Evolutionary conservation across 1,284 basidiomycete species (phyloP), one percentile per base, ranked within the genome.

Genomic region (Apiotrichum brassicae): DNA sequence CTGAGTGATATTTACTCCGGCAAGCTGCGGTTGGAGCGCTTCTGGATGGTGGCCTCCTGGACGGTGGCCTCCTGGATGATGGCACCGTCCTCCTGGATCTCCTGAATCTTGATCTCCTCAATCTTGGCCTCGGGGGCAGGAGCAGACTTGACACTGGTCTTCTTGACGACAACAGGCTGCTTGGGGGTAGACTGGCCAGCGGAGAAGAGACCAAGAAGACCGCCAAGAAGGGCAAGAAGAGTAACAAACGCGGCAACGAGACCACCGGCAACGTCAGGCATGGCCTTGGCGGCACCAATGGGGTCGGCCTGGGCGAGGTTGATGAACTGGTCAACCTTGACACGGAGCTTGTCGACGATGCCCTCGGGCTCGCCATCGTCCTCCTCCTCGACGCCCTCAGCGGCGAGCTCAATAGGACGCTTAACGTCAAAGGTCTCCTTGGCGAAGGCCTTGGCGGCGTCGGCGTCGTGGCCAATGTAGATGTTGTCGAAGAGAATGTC

Each of bases 401-500:
- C 69, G 41, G 66, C 71, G 51, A 70, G 70, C 66, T 78, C 76
- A 48, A 72, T 58, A 6, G 72, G 72, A 59, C 70, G 56, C 82
- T 93, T 95, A 75, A 92, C 70, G 59, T 82, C 80, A 75, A 85
- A 95, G 18, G 89, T 88, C 75, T 92, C 87, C 37, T 79, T 76
- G 53, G 89, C 87, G 61, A 97, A 76, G 14, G 76, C 74, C 72
- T 85, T 83, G 60, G 92, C 92, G 58, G 93, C 87, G 42, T 82
- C 81, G 51, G 81, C 71, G 26, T 89, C 91, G 78, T 91, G 84
- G 54, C 91, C 91, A 56, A 97, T 75, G 77, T 90, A 97, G 66
- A 97, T 82, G 79, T 95, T 92, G 76, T 90, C 83, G 34, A 49
- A 95, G 63, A 95, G 81, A 62, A 95, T 95, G 70, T 93, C 87